phyloP scores from a whole-genome alignment of 257 asterid genomes.

The Prunella vulgaris region DNA sequence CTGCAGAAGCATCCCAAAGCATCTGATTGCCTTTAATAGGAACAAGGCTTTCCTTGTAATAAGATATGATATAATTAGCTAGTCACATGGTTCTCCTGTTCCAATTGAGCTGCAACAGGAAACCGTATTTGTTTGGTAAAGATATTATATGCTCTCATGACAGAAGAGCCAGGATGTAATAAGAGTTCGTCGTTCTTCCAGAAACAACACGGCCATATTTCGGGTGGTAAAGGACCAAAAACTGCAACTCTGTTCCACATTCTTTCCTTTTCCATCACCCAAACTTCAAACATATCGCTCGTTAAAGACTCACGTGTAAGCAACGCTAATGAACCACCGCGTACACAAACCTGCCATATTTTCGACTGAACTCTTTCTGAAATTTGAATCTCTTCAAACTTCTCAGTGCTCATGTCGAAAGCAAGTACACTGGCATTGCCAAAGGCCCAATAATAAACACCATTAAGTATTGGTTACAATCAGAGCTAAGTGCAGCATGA shows the following conservation, averaged over 20 bases:
- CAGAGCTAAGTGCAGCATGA: neutral
- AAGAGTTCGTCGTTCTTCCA: constrained; percentile 32
- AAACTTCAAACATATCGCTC: constrained; percentile 21
- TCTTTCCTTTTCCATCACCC: constrained; percentile 33
- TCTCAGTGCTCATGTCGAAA: constrained; percentile 34
- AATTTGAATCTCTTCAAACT: constrained; percentile 22
- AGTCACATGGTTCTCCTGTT: no score
- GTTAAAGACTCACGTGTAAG: constrained; percentile 2
- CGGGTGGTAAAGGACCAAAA: constrained; percentile 29
- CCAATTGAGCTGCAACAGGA: constrained; percentile 3
- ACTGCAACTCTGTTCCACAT: constrained; percentile 27
- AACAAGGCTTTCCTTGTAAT: no score
- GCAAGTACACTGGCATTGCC: constrained; percentile 21
- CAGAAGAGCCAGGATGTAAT: constrained; percentile 10
- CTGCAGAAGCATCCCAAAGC: no score
- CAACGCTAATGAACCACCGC: constrained; percentile 29
- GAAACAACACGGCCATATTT: constrained; percentile 36
- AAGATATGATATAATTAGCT: no score
- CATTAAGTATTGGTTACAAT: constrained; percentile 33
- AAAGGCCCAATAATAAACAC: constrained; percentile 40
- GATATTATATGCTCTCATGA: constrained; percentile 12
- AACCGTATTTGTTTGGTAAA: constrained; percentile 12
- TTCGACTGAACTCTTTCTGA: constrained; percentile 19
- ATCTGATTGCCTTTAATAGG: no score
- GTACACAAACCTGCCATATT: constrained; percentile 28